Evolutionary conservation across 306 rosid species (phyloP), one percentile per base, ranked within the genome.

Genomic region (Acacia confusa): DNA sequence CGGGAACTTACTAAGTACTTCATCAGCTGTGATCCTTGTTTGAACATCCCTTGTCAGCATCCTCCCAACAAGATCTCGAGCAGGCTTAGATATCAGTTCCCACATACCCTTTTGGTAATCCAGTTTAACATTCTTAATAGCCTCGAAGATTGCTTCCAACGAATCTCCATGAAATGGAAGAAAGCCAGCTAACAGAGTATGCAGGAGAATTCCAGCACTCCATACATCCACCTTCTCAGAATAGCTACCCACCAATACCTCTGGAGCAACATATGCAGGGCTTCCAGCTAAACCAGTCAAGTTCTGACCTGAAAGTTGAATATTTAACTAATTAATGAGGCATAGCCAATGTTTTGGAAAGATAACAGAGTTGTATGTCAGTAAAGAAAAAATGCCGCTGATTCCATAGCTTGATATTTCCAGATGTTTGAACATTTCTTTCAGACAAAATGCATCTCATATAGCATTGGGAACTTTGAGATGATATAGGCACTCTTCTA

Each of bases 261-360:
- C 99, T 10, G 99, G 99, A 76, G 99, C 98, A 47, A 96, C 99
- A 87, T 96, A 96, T 77, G 99, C 99, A 17, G 99, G 99, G 89
- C 99, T 96, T 88, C 99, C 98, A 32, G 97, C 99, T 80, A 96
- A 88, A 79, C 99, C 99, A 83, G 94, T 90, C 91, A 96, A 87
- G 73, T 81, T 87, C 83, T 93, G 99, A 82, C 99, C 99, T 96
- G 94, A 72, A 76, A 79, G 34, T 78, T 28, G 73, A 84, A 65
- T 24, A 38, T 82, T 20, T 66, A 57, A 78, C 9, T 58, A 48
- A 75, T 11, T 70, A 50, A 82, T 22, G 80, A 43, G 80, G 36
- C 19, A 71, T 25, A 71, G 27, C 75, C 81, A 83, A 52, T 28
- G 68, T 48, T 86, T 81, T 48, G 67, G 20, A 61, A 61, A 79